Evolutionary conservation across 2,329 filamentous ascomycete species (phyloP), one percentile per base, ranked within the genome.

Genomic region (Cladosporium cucumerinum): DNA sequence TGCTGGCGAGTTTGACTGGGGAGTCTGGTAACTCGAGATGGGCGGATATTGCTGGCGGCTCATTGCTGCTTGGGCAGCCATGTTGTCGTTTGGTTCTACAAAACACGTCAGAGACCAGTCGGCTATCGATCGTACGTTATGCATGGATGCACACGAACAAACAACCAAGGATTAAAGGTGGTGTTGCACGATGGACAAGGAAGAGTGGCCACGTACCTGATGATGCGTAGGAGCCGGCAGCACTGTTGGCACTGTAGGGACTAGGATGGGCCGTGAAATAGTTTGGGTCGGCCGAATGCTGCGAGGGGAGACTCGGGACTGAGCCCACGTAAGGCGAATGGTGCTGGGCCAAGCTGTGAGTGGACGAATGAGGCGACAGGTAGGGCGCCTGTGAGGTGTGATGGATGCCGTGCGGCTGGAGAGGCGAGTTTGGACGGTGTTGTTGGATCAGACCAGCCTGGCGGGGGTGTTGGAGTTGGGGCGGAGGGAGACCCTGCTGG

Each of bases 1-100:
- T 46, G 92, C 92, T 57, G 94, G 94, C 63, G 94, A 97, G 79
- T 94, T 96, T 64, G 93, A 96, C 81, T 97, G 93, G 63, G 93
- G 93, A 21, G 93, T 96, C 78, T 97, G 92, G 77, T 97, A 97
- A 76, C 71, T 73, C 28, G 72, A 72, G 57, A 97, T 96, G 66
- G 92, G 92, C 71, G 93, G 93, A 77, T 96, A 97, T 55, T 82
- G 77, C 68, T 85, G 79, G 72, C 87, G 84, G 76, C 86, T 87
- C 84, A 89, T 88, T 69, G 86, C 86, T 71, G 86, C 84, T 71
- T 76, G 74, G 57, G 86, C 82, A 68, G 87, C 86, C 87, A 89
- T 89, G 74, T 84, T 81, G 75, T 88, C 86, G 75, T 88, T 87
- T 78, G 89, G 87, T 78, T 92, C 90, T 91, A 87, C 32, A 26